Evolutionary conservation across 1,139 yeast species (phyloP).

Genomic region (Blastobotrys illinoisensis): DNA sequence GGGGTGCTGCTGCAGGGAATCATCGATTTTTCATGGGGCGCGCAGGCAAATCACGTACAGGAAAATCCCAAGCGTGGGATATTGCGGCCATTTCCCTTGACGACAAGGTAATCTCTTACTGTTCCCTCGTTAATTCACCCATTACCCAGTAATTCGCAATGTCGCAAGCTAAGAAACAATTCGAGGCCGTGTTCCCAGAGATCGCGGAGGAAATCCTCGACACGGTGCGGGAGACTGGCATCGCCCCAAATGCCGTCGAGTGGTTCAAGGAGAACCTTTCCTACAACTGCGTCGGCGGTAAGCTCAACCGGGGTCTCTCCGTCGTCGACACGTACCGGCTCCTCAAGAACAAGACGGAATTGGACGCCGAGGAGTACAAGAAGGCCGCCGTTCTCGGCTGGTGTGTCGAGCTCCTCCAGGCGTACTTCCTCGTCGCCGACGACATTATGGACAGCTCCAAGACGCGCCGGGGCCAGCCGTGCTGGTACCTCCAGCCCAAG

Average conservation of each 20-base stretch:
- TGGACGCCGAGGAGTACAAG: slow-evolving; percentile 64
- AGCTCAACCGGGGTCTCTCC: slow-evolving; percentile 91
- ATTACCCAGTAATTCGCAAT: no score
- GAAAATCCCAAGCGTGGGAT: neutral
- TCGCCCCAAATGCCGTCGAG: slow-evolving; percentile 78
- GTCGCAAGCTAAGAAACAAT: slow-evolving; percentile 45
- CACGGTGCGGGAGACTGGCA: slow-evolving; percentile 61
- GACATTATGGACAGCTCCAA: slow-evolving; percentile 98
- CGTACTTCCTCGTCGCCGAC: slow-evolving; percentile 94
- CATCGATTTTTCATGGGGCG: neutral
- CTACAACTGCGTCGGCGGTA: slow-evolving; percentile 95
- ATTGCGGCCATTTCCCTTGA: neutral
- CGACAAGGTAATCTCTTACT: neutral
- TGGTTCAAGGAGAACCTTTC: slow-evolving; percentile 76
- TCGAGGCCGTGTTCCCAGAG: slow-evolving; percentile 68
- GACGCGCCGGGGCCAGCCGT: slow-evolving; percentile 97
- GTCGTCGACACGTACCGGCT: slow-evolving; percentile 90
- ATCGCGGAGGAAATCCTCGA: slow-evolving; percentile 71
- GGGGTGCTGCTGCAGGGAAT: neutral
- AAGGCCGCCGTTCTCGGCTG: slow-evolving; percentile 90
- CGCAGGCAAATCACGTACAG: neutral
- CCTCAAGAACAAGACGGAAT: slow-evolving; percentile 63
- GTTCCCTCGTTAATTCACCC: neutral
- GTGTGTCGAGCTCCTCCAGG: slow-evolving; percentile 93
- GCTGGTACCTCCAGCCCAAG: slow-evolving; percentile 79